Evolutionary conservation across 2,329 filamentous ascomycete species (phyloP), one percentile per base, ranked within the genome.

Genomic region (Diaporthe nobilis): DNA sequence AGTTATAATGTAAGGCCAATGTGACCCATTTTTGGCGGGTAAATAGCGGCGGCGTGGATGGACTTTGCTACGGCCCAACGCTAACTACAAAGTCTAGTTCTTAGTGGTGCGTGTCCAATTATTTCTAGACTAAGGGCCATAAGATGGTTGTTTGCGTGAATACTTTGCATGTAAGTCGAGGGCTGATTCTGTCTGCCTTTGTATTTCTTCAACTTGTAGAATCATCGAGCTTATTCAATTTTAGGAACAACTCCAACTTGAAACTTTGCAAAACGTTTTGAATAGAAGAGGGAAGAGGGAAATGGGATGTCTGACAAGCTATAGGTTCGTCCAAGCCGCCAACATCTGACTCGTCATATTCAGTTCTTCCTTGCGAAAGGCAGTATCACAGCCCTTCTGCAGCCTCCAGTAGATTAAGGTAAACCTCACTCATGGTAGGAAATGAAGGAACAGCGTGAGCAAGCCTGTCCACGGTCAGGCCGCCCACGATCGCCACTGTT

Each of bases 341-440:
- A 8, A 9, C 17, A 49, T 49, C 44, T 22, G 44, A 20, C 44
- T 49, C 44, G 20, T 9, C 44, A 49, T 22, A 7, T 49, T 22
- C 44, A 49, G 44, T 17, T 22, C 20, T 49, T 49, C 44, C 49
- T 6, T 22, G 3, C 15, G 49, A 25, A 53, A 9, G 8, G 49
- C n/a, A 13, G 12, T 17, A 61, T 42, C 37, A 61, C 22, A 61
- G n/a, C 58, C 37, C 37, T 42, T 42, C 58, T 17, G 58, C 37
- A 42, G 37, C 58, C 12, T 42, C 58, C 58, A 61, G 8, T 17
- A 61, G 7, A 42, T 61, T 42, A 3, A 61, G 58, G n/a, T 61
- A 61, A n/a, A 42, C 58, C 58, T 61, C 58, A 28, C 58, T 61
- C 58, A 60, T 60, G 57, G 57, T 60, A 25, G 57, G 57, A 25